phyloP scores from a whole-genome alignment of 1,284 basidiomycete species.

The Ustilago cynodontis region DNA sequence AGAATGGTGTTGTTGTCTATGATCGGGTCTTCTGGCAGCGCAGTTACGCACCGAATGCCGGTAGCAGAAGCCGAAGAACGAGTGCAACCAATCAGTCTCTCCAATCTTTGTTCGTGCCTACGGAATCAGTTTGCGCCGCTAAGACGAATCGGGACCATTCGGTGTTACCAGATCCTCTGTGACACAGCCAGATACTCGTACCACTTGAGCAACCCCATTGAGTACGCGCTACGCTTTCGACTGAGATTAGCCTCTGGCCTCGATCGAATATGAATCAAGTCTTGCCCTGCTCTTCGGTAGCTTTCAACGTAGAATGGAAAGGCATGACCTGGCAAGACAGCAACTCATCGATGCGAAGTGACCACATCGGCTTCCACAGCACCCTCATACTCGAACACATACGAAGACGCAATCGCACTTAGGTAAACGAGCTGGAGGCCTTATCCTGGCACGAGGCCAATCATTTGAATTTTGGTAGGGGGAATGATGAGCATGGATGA shows the following conservation, averaged over 20 bases:
- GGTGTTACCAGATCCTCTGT: too few species aligned
- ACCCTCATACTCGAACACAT: too few species aligned
- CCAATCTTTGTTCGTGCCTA: background rate
- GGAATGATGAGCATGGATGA: constrained; percentile 34
- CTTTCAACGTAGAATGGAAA: background rate
- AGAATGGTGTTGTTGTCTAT: background rate
- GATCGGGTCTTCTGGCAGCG: background rate
- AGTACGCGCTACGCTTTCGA: background rate
- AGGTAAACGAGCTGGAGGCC: constrained; percentile 4
- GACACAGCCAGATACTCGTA: too few species aligned
- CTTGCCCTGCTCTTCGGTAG: too few species aligned
- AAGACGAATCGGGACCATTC: background rate
- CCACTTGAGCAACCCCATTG: too few species aligned
- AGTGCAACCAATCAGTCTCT: constrained; percentile 6
- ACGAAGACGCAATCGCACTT: background rate
- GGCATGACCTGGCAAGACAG: background rate
- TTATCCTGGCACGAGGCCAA: constrained; percentile 50
- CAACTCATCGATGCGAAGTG: background rate
- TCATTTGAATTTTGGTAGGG: constrained; percentile 45
- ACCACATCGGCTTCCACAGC: background rate
- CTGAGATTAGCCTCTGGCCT: background rate
- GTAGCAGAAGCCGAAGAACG: constrained; percentile 5
- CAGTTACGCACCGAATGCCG: constrained; percentile 3
- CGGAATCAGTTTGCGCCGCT: too few species aligned
- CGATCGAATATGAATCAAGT: too few species aligned